Evolutionary conservation across 768 basidiomycete species (phyloP).

Genomic region (Cystoderma amianthinum): DNA sequence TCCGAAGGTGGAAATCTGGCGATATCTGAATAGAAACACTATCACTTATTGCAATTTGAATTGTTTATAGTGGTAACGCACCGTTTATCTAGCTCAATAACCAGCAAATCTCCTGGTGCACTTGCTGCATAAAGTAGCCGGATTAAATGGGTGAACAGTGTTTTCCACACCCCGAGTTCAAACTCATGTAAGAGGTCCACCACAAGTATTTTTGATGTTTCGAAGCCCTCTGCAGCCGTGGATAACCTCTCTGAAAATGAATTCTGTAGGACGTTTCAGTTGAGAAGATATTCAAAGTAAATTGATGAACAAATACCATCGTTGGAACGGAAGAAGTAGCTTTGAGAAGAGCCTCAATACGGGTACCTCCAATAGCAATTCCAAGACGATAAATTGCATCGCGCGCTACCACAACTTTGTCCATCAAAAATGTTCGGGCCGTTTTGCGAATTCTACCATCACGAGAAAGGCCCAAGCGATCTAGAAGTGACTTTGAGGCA

Average conservation of each 20-base stretch:
- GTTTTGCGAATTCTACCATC: constrained; percentile 9
- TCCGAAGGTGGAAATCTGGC: constrained; percentile 15
- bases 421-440: constrained; percentile 6
- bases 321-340: constrained; percentile 12
- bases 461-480: constrained; percentile 16
- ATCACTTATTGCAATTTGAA: too few species aligned
- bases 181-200: too few species aligned
- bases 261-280: not conserved
- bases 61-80: constrained; percentile 7
- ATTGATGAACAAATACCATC: constrained; percentile 8
- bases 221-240: too few species aligned
- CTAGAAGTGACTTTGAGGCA: constrained; percentile 14
- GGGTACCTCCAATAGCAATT: constrained; percentile 2
- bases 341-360: constrained; percentile 10
- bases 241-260: constrained; percentile 7
- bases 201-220: too few species aligned
- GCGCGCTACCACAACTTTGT: constrained; percentile 1
- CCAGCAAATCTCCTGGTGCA: too few species aligned
- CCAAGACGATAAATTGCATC: constrained; percentile 7
- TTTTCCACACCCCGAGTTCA: too few species aligned
- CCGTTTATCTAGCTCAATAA: constrained; percentile 22
- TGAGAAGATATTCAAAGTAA: not conserved
- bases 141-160: too few species aligned
- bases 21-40: constrained; percentile 10
- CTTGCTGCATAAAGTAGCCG: too few species aligned